Percentiles rank a stretch among this genome's conserved stretches.
phyloP scores from a whole-genome alignment of 805 yeast genomes.

The Candida easanensis region DNA sequence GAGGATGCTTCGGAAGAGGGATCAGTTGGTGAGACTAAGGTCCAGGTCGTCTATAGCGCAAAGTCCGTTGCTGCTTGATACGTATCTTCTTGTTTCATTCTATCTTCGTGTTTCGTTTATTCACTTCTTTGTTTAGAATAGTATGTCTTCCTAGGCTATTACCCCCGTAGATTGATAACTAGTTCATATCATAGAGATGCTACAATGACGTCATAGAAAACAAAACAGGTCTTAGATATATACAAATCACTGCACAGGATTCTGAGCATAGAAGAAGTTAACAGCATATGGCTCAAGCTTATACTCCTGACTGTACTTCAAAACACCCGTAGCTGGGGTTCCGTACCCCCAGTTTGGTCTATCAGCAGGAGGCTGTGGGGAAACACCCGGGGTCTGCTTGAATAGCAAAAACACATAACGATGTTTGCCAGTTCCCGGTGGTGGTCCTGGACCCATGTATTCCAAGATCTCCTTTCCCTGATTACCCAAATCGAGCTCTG shows the following conservation, averaged over 20 bases:
- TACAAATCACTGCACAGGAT: conserved; percentile 24
- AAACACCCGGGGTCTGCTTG: conserved; percentile 50
- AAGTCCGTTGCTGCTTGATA: no score
- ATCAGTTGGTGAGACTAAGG: no score
- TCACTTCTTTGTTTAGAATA: no score
- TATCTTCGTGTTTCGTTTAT: no score
- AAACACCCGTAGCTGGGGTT: conserved; percentile 73
- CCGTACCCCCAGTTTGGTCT: conserved; percentile 86
- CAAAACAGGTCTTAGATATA: no score
- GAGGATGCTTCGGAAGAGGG: not conserved
- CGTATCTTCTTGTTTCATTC: no score
- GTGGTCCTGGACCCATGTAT: conserved; percentile 89
- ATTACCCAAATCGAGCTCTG: conserved; percentile 33
- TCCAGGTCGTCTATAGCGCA: no score
- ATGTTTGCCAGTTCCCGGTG: conserved; percentile 80
- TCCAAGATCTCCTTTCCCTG: conserved; percentile 45
- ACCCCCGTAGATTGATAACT: no score
- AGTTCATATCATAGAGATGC: no score
- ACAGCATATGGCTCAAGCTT: conserved; percentile 66
- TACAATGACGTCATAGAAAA: no score
- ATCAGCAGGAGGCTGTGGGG: conserved; percentile 39
- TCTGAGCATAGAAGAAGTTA: conserved; percentile 84
- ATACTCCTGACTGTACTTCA: conserved; percentile 66
- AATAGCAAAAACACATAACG: conserved; percentile 77
- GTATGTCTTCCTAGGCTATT: no score